A percentile compares a stretch with the other conserved stretches of the same genome.
Conservation (phyloP, 345 rosid genomes). For the Gossypium herbaceum region DNA sequence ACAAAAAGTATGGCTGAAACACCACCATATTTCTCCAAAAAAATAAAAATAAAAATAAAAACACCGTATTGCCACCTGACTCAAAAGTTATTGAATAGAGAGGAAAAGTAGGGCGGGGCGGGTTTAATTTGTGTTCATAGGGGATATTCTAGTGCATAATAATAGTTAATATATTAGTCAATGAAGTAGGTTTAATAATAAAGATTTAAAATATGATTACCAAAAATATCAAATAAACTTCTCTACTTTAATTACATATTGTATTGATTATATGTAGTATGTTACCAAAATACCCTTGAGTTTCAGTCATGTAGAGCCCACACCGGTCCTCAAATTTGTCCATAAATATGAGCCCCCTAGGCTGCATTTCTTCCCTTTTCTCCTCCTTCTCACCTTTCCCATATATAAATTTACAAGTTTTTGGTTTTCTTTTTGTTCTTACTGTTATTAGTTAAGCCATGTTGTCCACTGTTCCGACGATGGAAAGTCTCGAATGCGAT, state of each 20-base stretch:
- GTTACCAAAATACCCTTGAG: constrained; percentile 28
- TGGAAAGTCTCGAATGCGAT: constrained; percentile 35
- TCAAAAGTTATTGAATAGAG: constrained; percentile 27
- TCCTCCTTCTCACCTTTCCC: constrained; percentile 49
- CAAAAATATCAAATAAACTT: too few species aligned
- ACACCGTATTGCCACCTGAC: constrained; percentile 50
- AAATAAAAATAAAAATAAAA: not conserved
- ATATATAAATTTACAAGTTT: constrained; percentile 16
- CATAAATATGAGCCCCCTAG: constrained; percentile 59
- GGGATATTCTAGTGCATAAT: too few species aligned
- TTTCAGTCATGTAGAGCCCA: constrained; percentile 21
- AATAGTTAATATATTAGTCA: too few species aligned
- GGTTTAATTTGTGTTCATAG: too few species aligned
- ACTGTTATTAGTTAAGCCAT: constrained; percentile 20
- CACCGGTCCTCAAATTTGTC: not conserved
- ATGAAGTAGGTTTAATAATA: too few species aligned
- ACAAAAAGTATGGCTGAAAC: too few species aligned
- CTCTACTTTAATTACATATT: too few species aligned
- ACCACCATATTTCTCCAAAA: not conserved
- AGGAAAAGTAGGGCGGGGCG: too few species aligned
- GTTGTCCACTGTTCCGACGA: constrained; percentile 50
- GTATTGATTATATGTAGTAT: not conserved
- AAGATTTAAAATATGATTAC: too few species aligned
- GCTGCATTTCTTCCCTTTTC: constrained; percentile 85
- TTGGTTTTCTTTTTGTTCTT: not conserved